Conservation (phyloP, 2,329 filamentous ascomycete genomes). For the Fusarium camptoceras region DNA sequence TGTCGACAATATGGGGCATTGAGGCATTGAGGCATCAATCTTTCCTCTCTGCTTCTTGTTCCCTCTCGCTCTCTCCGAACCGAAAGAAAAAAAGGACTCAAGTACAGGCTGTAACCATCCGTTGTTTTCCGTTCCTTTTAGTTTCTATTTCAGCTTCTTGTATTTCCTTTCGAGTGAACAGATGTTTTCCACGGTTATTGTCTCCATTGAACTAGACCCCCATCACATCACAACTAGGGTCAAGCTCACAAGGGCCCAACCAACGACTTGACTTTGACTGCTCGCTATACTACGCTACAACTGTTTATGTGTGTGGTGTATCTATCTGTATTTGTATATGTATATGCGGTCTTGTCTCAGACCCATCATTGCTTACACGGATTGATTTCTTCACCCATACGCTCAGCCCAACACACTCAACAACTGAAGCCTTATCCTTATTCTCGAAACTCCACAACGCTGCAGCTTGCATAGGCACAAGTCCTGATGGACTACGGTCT, state of each 20-base stretch:
- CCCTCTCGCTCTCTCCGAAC: slow-evolving; percentile 13
- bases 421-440: background rate
- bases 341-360: slow-evolving; percentile 7
- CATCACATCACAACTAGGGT: slow-evolving; percentile 1
- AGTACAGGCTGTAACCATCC: slow-evolving; percentile 1
- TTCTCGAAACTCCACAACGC: slow-evolving; percentile 21
- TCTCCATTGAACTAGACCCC: background rate
- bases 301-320: background rate
- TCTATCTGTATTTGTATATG: background rate
- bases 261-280: background rate
- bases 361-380: background rate
- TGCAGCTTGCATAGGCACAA: slow-evolving; percentile 19
- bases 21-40: slow-evolving; percentile 19
- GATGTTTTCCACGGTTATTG: slow-evolving; percentile 5
- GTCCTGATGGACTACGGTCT: slow-evolving; percentile 21
- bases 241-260: background rate
- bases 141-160: slow-evolving; percentile 18
- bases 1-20: slow-evolving; percentile 37
- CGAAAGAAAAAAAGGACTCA: slow-evolving; percentile 7
- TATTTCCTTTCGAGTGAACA: background rate
- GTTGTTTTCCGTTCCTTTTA: slow-evolving; percentile 12
- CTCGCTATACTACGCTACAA: background rate
- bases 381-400: slow-evolving; percentile 3
- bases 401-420: slow-evolving; percentile 3
- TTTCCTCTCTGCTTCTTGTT: slow-evolving; percentile 24